These are phyloP conservation scores for Crithidia fasciculata DNA, from an alignment of 208 protist genomes.

Conservation along the genomic window DNA sequence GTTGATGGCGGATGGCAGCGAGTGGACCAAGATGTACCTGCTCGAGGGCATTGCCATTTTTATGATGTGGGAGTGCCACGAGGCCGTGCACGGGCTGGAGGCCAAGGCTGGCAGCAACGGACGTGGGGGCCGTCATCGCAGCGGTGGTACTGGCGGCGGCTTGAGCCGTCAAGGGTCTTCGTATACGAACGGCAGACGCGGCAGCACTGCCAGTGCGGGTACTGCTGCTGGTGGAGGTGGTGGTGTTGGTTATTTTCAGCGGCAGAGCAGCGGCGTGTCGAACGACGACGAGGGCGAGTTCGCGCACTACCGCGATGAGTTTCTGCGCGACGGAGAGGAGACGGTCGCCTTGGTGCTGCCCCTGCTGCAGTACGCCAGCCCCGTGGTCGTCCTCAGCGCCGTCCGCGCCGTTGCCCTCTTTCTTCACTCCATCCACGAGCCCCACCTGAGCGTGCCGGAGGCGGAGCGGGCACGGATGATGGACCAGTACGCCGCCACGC, in stretches of 20 bases:
- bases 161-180: background rate
- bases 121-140: background rate
- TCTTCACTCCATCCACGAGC: conserved; percentile 47
- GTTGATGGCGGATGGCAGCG: conserved; percentile 92
- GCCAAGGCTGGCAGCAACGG: conserved; percentile 3
- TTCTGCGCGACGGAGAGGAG: conserved; percentile 43
- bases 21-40: conserved; percentile 98
- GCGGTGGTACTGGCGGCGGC: background rate
- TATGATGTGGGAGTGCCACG: conserved; percentile 40
- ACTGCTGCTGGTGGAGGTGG: too few species aligned
- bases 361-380: conserved; percentile 95
- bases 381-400: conserved; percentile 95
- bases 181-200: background rate
- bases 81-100: conserved; percentile 17
- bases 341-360: conserved; percentile 94
- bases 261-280: background rate
- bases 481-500: conserved; percentile 61
- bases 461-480: conserved; percentile 39
- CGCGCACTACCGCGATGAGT: conserved; percentile 13
- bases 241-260: background rate
- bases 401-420: conserved; percentile 88
- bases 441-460: conserved; percentile 11
- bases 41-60: conserved; percentile 92
- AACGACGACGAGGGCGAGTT: conserved; percentile 15
- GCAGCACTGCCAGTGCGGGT: background rate